Evolutionary conservation across 2,329 filamentous ascomycete species (phyloP).

Genomic region (Pestalotiopsis sp.): DNA sequence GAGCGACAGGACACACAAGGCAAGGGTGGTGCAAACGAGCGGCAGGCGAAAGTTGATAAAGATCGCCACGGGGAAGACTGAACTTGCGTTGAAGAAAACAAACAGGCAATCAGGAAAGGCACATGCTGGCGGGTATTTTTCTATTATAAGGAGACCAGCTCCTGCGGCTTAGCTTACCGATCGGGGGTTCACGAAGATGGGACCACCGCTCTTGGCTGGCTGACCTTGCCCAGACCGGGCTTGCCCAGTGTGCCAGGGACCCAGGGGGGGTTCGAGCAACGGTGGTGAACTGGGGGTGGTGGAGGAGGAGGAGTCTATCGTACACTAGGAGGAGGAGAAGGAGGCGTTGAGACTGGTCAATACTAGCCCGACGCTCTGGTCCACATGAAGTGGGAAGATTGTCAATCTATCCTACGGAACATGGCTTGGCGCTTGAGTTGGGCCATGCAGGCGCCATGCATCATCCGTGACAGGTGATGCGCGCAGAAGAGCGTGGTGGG

Average conservation of each 20-base stretch:
- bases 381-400: conserved; percentile 5
- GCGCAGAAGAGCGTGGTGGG: background rate
- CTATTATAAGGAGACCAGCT: background rate
- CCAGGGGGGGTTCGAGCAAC: background rate
- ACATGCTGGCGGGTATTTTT: background rate
- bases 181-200: background rate
- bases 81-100: conserved; percentile 6
- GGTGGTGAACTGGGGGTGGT: background rate
- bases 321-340: background rate
- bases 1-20: background rate
- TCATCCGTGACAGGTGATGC: conserved; percentile 5
- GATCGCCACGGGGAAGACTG: background rate
- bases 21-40: conserved; percentile 1
- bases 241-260: background rate
- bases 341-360: background rate
- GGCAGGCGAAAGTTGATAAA: conserved; percentile 3
- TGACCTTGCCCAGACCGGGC: background rate
- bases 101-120: background rate
- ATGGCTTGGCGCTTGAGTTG: background rate
- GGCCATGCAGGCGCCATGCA: conserved; percentile 6
- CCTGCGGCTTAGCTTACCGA: background rate
- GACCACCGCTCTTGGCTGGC: background rate
- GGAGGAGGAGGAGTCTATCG: background rate
- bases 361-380: background rate
- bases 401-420: background rate